phyloP scores from a whole-genome alignment of 495 filamentous ascomycete genomes.

The Cudoniella acicularis region DNA sequence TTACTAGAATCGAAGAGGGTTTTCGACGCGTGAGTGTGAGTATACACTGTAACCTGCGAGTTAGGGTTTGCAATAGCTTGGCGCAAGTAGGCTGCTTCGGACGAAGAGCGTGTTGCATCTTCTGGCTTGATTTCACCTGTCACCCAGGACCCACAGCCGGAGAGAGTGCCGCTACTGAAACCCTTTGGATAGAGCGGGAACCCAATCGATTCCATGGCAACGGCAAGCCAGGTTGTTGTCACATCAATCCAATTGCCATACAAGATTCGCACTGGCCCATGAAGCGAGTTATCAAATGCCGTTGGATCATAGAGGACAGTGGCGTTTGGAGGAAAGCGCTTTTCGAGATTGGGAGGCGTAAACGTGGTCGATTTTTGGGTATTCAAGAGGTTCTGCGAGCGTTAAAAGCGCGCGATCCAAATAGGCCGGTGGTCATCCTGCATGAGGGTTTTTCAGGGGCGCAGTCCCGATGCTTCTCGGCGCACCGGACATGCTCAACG shows the following conservation, averaged over 20 bases:
- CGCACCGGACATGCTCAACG: too few relatives aligned
- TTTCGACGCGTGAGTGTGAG: slow-evolving; percentile 17
- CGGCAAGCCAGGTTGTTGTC: slow-evolving; percentile 30
- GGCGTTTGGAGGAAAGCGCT: slow-evolving; percentile 35
- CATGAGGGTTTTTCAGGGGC: too few relatives aligned
- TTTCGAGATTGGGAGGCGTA: slow-evolving; percentile 42
- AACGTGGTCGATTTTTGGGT: too few relatives aligned
- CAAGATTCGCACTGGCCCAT: slow-evolving; percentile 47
- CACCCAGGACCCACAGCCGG: slow-evolving; percentile 36
- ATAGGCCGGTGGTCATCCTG: too few relatives aligned
- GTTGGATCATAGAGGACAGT: slow-evolving; percentile 39
- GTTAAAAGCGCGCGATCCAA: too few relatives aligned
- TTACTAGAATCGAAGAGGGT: slow-evolving; percentile 35
- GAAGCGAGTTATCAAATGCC: slow-evolving; percentile 27
- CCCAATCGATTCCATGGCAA: slow-evolving; percentile 33
- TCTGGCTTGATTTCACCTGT: slow-evolving; percentile 34
- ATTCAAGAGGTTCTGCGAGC: too few relatives aligned
- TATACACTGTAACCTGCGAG: slow-evolving; percentile 6
- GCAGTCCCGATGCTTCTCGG: too few relatives aligned
- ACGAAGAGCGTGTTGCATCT: slow-evolving; percentile 33
- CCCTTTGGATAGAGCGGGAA: slow-evolving; percentile 27
- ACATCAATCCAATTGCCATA: slow-evolving; percentile 42
- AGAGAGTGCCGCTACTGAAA: slow-evolving; percentile 39
- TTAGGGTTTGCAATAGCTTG: slow-evolving; percentile 3
- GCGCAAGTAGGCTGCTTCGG: slow-evolving; percentile 32